These are phyloP conservation scores for Beauveria sp. DNA, from an alignment of 2,329 filamentous ascomycete genomes.

Conservation along the genomic window DNA sequence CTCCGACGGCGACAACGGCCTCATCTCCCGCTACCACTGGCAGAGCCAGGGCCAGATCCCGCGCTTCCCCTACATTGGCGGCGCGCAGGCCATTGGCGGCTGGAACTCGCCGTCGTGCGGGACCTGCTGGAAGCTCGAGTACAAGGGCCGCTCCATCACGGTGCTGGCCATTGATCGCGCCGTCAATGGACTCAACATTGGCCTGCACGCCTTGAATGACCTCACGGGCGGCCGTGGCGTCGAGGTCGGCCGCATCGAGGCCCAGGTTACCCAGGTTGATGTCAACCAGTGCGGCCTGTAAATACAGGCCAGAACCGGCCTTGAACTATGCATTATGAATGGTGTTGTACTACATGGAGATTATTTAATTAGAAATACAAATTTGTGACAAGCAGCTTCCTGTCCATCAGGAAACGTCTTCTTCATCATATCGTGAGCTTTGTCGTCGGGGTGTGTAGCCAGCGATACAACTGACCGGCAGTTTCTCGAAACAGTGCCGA, in stretches of 20 bases:
- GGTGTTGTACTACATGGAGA: neutral
- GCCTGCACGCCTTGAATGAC: conserved; percentile 45
- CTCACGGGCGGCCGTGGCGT: conserved; percentile 45
- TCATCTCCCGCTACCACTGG: conserved; percentile 56
- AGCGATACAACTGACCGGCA: neutral
- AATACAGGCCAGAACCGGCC: neutral
- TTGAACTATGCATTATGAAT: neutral
- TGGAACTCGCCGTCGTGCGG: conserved; percentile 54
- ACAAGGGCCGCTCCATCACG: conserved; percentile 42
- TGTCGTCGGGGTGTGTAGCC: neutral
- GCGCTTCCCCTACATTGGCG: conserved; percentile 48
- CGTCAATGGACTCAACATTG: conserved; percentile 46
- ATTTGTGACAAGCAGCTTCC: neutral
- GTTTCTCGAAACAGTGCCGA: conserved; percentile 1
- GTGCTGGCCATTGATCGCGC: conserved; percentile 50
- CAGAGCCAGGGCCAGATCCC: conserved; percentile 43
- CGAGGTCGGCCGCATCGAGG: conserved; percentile 45
- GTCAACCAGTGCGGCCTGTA: conserved; percentile 36
- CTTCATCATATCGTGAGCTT: neutral
- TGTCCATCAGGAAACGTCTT: neutral
- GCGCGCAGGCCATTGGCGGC: conserved; percentile 39
- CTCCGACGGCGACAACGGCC: conserved; percentile 60
- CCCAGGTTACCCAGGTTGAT: conserved; percentile 35
- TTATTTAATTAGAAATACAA: neutral
- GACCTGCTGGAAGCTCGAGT: conserved; percentile 49